Base-by-base conservation (phyloP, 176 grass and related monocot genomes). In the Melocanna baccifera region DNA sequence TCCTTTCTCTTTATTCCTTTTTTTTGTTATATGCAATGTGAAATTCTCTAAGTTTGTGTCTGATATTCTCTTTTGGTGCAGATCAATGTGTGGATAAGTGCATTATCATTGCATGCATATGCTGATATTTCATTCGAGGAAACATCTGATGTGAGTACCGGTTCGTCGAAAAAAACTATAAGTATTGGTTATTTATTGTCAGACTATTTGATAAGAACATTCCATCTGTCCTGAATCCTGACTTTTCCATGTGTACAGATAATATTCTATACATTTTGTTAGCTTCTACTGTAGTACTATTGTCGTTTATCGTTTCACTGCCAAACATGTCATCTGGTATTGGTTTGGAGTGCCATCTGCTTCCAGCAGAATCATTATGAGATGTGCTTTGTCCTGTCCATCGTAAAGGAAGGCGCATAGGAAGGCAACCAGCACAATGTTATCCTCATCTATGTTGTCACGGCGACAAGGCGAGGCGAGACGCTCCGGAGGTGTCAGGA, bases 81-180 rank as follows among this genome's bases (percentile, higher is more conserved):
- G 92, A 94, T 98, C 80, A 88, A 93, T 66, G 78, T 98, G 59
- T 98, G 93, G 96, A 89, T 95, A 57, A 98, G 89, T 88, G 71
- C 62, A 10, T 43, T 85, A 85, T 93, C 96, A 46, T 98, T 98
- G 73, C 93, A 93, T 89, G 92, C 89, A 68, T 92, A 92, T 79
- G 85, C 85, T 82, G 92, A 98, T 23, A 86, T 98, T 84, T 88
- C 83, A 66, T 98, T 88, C 82, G 80, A 91, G 9, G 94, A 79
- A 86, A 86, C 73, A 88, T 80, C 56, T 69, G 89, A 90, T 63
- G 96, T 98, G 87, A 98, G 96, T 92, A 84, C 63, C 53, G 45
- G 46, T 78, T 28, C 22, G 32, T 87, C 1, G 1, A 12, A 68
- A 68, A 46, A 75, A 23, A 25, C 18, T 5, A 20, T 5, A 29